Base-by-base conservation (phyloP, 169 alveolate genomes). In the Babesia gibsoni region DNA sequence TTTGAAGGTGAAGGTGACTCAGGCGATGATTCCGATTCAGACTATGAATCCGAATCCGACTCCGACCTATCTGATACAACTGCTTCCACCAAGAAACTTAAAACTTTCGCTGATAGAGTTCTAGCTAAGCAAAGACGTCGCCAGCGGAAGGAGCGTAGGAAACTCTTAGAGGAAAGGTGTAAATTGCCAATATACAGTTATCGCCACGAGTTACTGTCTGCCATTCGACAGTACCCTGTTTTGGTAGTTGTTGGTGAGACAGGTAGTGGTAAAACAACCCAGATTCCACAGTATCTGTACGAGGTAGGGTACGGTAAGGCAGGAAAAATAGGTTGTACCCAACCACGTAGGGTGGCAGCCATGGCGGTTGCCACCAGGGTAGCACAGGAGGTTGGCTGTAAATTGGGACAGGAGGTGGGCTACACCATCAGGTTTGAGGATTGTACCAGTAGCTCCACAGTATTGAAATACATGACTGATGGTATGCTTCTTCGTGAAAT, bases 261-360 rank as follows among this genome's bases (percentile, higher is more conserved):
- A 10, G 99, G 99, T 8, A 93, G 98, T 43, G 99, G 99, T 18
- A 98, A 97, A 86, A 98, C 99, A 33, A 98, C 99, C 20, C 98
- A 98, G 88, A 88, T 97, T 50, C 99, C 99, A 32, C 98, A 98
- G 88, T 97, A 95, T 84, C 80, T 97, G 61, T 92, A 94, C 80
- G 99, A 97, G 88, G 93, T 89, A 18, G 99, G 99, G 7, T 98
- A 97, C 75, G 92, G 96, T 36, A 90, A 89, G 82, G 86, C 88
- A 52, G 99, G 99, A 25, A 95, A 90, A 73, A 97, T 98, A 33
- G 99, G 98, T 30, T 91, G 98, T 66, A 98, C 99, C 22, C 98
- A 98, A 77, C 99, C 99, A 4, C 82, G 99, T 72, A 92, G 99
- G 77, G 99, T 98, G 3, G 99, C 99, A 1, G 99, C 99, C 39